Percentiles rank a stretch among this genome's conserved stretches.
phyloP scores from a whole-genome alignment of 441 rosid species.

The Manihot esculenta region DNA sequence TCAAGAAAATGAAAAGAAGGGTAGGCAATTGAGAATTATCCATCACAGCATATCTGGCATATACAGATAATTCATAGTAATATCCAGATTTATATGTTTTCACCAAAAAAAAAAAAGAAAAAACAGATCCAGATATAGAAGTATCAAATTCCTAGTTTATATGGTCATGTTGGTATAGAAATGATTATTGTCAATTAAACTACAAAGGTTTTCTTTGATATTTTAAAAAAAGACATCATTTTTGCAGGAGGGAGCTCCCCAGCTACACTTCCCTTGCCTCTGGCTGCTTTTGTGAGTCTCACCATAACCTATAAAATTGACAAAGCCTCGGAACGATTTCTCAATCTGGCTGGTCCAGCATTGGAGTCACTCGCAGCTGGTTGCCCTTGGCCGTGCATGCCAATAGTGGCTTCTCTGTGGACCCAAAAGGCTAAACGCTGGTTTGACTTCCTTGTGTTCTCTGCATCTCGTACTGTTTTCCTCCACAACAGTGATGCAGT shows the following conservation, averaged over 20 bases:
- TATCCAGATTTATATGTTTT: no score
- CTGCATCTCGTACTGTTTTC: conserved; percentile 94
- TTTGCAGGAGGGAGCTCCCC: conserved; percentile 81
- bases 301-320: conserved; percentile 96
- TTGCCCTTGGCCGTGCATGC: conserved; percentile 99
- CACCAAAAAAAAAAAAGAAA: no score
- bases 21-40: not conserved
- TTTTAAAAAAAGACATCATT: conserved; percentile 26
- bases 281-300: conserved; percentile 95
- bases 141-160: no score
- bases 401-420: conserved; percentile 92
- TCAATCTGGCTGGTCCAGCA: conserved; percentile 79
- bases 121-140: no score
- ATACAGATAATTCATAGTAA: not conserved
- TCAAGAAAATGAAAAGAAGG: not conserved
- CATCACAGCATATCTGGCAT: not conserved
- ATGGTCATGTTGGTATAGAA: not conserved
- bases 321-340: conserved; percentile 80
- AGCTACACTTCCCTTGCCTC: conserved; percentile 91
- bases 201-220: conserved; percentile 12
- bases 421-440: conserved; percentile 96
- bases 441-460: conserved; percentile 90
- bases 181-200: not conserved
- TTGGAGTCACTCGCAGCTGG: conserved; percentile 81
- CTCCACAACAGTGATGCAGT: conserved; percentile 86